A percentile compares a stretch with the other conserved stretches of the same genome.
Evolutionary conservation across 1,139 yeast species (phyloP).

Genomic region (Neolecta irregularis): DNA sequence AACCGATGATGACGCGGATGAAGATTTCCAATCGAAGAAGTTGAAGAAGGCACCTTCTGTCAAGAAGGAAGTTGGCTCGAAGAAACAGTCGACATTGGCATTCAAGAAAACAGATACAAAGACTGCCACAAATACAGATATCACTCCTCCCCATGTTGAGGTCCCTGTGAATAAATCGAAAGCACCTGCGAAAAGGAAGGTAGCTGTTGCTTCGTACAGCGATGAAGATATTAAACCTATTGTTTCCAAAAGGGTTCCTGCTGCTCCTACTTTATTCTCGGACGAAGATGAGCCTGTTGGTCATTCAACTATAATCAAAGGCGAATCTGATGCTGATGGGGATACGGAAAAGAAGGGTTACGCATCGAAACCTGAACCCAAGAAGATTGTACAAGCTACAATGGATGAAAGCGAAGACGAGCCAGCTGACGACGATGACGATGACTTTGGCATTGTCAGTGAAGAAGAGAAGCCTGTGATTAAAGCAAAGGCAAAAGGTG

Average conservation of each 20-base stretch:
- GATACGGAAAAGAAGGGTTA: too few species aligned
- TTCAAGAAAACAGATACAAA: constrained; percentile 1
- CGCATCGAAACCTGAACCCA: constrained; percentile 1
- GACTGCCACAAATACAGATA: too few species aligned
- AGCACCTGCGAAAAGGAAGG: too few species aligned
- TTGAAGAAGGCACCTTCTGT: neutral
- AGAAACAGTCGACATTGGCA: constrained; percentile 4
- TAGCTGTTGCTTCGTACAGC: too few species aligned
- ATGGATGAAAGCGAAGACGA: neutral
- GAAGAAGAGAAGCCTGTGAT: neutral
- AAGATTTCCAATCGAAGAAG: constrained; percentile 5
- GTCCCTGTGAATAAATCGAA: too few species aligned
- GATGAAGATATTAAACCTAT: too few species aligned
- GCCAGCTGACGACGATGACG: neutral
- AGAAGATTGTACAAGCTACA: neutral
- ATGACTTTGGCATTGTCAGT: neutral
- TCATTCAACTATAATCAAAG: neutral
- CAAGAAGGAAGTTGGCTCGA: neutral
- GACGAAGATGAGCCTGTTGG: neutral
- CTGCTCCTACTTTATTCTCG: too few species aligned
- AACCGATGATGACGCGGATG: constrained; percentile 6
- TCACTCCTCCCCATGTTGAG: too few species aligned
- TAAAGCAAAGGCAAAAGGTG: constrained; percentile 2
- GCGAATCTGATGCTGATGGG: neutral
- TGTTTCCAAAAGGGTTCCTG: too few species aligned